Evolutionary conservation across 129 eudicot species (phyloP).

Genomic region (Logfia minima): DNA sequence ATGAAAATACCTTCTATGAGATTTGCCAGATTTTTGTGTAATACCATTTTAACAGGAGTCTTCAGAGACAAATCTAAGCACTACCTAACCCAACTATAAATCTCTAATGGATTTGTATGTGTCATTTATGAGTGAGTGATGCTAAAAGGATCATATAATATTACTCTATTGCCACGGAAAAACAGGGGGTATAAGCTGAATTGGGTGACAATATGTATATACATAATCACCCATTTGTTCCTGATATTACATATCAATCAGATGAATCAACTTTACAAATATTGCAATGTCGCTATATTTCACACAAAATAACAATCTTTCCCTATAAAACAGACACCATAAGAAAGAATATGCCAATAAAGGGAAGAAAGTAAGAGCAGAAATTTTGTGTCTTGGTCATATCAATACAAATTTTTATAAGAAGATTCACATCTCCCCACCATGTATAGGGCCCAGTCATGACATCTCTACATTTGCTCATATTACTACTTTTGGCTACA

Average conservation of each 20-base stretch:
- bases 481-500: slow-evolving; percentile 17
- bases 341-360: slow-evolving; percentile 27
- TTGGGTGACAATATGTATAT: slow-evolving; percentile 20
- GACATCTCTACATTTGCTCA: slow-evolving; percentile 25
- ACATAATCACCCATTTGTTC: slow-evolving; percentile 19
- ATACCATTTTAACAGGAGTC: too few species aligned
- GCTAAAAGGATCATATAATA: background rate
- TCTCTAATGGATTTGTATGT: background rate
- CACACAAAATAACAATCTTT: slow-evolving; percentile 28
- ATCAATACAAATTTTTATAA: slow-evolving; percentile 29
- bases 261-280: slow-evolving; percentile 23
- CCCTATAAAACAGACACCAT: slow-evolving; percentile 16
- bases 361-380: slow-evolving; percentile 21
- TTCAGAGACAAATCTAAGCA: too few species aligned
- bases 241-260: slow-evolving; percentile 6
- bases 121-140: background rate
- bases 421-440: slow-evolving; percentile 18
- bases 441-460: slow-evolving; percentile 22
- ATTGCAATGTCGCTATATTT: slow-evolving; percentile 21
- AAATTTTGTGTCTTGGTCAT: slow-evolving; percentile 27
- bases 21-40: too few species aligned
- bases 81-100: too few species aligned
- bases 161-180: background rate
- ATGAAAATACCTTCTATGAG: too few species aligned
- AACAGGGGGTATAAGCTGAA: background rate